A percentile compares a stretch with the other conserved stretches of the same genome.
Evolutionary conservation across 768 basidiomycete genomes (phyloP).

Genomic region (Botryobasidium botryosum): DNA sequence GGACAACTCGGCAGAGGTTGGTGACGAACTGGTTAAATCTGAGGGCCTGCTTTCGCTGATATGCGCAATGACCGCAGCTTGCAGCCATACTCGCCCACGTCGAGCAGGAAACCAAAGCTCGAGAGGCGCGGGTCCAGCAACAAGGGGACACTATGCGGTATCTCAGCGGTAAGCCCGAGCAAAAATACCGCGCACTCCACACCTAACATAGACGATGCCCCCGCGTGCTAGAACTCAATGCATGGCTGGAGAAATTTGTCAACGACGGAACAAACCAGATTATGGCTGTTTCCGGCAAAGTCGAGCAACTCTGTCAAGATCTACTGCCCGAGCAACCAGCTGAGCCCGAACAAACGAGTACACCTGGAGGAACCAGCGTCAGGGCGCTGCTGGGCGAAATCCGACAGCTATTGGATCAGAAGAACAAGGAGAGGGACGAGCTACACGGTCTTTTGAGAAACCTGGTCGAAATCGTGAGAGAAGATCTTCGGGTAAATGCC

Average conservation of each 20-base stretch:
- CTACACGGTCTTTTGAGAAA: slow-evolving; percentile 15
- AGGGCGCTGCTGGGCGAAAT: slow-evolving; percentile 13
- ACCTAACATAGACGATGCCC: neutral
- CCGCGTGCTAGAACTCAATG: slow-evolving; percentile 11
- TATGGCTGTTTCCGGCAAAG: slow-evolving; percentile 37
- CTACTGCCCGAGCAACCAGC: slow-evolving; percentile 16
- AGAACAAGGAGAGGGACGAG: neutral
- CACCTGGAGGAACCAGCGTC: neutral
- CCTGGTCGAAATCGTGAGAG: slow-evolving; percentile 25
- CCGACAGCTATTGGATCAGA: neutral
- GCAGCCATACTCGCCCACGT: slow-evolving; percentile 33
- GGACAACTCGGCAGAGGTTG: too few species aligned
- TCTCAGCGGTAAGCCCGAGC: slow-evolving; percentile 34
- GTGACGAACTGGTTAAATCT: too few species aligned
- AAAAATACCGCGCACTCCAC: too few species aligned
- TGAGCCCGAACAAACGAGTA: slow-evolving; percentile 9
- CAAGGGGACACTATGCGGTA: slow-evolving; percentile 63
- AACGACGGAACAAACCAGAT: slow-evolving; percentile 60
- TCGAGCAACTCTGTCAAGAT: slow-evolving; percentile 42
- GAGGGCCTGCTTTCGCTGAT: too few species aligned
- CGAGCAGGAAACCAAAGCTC: slow-evolving; percentile 31
- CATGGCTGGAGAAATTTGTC: slow-evolving; percentile 80
- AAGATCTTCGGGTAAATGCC: slow-evolving; percentile 23
- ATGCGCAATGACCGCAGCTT: too few species aligned
- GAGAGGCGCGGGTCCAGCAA: slow-evolving; percentile 36